Conservation (phyloP, 495 filamentous ascomycete genomes). For the Neurospora sp. region DNA sequence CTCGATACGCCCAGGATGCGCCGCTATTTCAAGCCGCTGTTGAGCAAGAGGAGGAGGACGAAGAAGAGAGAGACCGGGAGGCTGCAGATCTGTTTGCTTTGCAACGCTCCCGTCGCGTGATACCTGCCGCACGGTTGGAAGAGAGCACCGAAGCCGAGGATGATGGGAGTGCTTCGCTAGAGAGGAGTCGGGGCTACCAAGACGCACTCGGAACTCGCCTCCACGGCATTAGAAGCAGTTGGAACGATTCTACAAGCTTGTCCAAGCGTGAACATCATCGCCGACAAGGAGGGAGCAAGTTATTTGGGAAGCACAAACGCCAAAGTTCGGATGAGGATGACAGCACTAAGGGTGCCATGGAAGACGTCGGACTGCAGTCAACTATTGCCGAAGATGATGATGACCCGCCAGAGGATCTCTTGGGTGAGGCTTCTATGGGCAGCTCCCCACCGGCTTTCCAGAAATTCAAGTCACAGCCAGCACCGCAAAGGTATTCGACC, state of each 20-base stretch:
- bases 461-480: constrained; percentile 46
- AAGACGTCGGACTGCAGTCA: constrained; percentile 77
- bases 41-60: constrained; percentile 80
- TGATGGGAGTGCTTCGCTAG: constrained; percentile 48
- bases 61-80: constrained; percentile 65
- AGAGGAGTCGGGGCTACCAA: constrained; percentile 44
- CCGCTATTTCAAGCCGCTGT: constrained; percentile 80
- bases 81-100: constrained; percentile 88
- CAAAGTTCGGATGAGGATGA: constrained; percentile 31
- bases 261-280: constrained; percentile 11
- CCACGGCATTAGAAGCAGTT: constrained; percentile 51
- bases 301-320: constrained; percentile 23
- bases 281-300: constrained; percentile 35
- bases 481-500: constrained; percentile 13
- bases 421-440: constrained; percentile 43
- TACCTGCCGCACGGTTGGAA: constrained; percentile 66
- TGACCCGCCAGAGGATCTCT: constrained; percentile 50
- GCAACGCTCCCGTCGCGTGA: constrained; percentile 77
- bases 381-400: constrained; percentile 43
- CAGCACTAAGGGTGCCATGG: constrained; percentile 60
- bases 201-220: constrained; percentile 28
- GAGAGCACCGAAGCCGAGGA: constrained; percentile 76
- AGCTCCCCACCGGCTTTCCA: constrained; percentile 80
- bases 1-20: constrained; percentile 61
- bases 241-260: constrained; percentile 41